phyloP scores from a whole-genome alignment of 108 stramenopile species.

The Nitzschia sp. region DNA sequence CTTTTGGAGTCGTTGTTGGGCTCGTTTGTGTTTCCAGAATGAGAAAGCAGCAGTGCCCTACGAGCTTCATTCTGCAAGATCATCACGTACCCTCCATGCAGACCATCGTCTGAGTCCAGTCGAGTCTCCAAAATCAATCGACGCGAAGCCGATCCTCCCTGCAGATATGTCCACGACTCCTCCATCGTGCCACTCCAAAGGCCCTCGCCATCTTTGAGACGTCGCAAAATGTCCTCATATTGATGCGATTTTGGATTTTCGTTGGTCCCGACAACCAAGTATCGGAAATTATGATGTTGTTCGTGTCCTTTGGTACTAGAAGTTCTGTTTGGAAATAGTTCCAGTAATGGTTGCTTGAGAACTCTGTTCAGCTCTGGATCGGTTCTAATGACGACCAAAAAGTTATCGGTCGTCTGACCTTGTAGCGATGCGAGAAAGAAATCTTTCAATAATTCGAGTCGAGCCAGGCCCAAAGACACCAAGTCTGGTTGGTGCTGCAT shows the following conservation, averaged over 20 bases:
- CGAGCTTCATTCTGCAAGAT: conserved; percentile 40
- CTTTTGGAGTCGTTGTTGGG: neutral
- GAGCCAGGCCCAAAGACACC: conserved; percentile 37
- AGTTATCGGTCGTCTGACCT: conserved; percentile 47
- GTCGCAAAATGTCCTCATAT: conserved; percentile 2
- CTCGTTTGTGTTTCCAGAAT: neutral
- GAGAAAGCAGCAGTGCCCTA: neutral
- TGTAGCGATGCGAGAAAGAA: conserved; percentile 48
- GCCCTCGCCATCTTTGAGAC: neutral
- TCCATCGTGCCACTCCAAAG: conserved; percentile 8
- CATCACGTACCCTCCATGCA: conserved; percentile 45
- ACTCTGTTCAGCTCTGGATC: conserved; percentile 41
- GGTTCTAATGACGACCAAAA: conserved; percentile 46
- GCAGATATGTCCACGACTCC: neutral
- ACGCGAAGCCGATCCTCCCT: neutral
- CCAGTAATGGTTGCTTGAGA: conserved; percentile 17
- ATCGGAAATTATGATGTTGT: neutral
- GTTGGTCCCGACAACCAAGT: conserved; percentile 46
- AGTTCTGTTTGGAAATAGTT: conserved; percentile 11
- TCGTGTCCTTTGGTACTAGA: no score
- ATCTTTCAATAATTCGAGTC: conserved; percentile 41
- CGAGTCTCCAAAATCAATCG: conserved; percentile 52
- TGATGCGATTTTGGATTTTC: conserved; percentile 33
- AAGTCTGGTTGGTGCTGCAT: conserved; percentile 61
- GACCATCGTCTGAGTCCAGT: conserved; percentile 69